A percentile compares a stretch with the other conserved stretches of the same genome.
These are phyloP conservation scores for Pyrenochaeta sp. DNA, from an alignment of 2,329 filamentous ascomycete genomes.

Conservation along the genomic window DNA sequence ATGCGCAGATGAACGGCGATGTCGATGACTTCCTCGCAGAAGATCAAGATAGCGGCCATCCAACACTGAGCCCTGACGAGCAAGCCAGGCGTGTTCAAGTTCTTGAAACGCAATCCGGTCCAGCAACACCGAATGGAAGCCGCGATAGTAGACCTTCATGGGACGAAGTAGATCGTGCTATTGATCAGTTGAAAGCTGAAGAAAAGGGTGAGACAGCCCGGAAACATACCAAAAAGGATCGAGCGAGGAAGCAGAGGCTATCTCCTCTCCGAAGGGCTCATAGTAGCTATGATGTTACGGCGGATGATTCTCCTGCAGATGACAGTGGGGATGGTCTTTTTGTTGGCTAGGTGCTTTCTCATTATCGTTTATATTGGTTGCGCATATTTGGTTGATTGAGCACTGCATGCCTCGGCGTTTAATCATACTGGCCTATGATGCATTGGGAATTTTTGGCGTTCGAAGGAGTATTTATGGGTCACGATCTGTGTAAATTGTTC, in stretches of 20 bases:
- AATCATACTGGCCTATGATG: not conserved
- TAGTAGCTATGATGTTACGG: constrained; percentile 35
- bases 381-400: not conserved
- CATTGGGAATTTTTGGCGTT: not conserved
- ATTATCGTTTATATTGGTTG: not conserved
- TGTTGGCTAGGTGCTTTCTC: constrained; percentile 1
- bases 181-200: constrained; percentile 43
- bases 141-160: constrained; percentile 48
- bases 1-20: constrained; percentile 17
- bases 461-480: not conserved
- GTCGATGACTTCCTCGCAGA: constrained; percentile 8
- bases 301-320: constrained; percentile 17
- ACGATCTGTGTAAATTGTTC: not conserved
- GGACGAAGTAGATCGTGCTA: constrained; percentile 48
- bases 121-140: constrained; percentile 54
- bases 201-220: constrained; percentile 23
- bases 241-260: constrained; percentile 30
- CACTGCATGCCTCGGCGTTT: constrained; percentile 1
- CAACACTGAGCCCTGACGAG: constrained; percentile 26
- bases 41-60: not conserved
- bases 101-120: constrained; percentile 53
- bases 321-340: constrained; percentile 17
- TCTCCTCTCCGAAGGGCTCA: constrained; percentile 42
- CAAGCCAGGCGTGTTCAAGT: constrained; percentile 40
- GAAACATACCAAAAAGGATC: constrained; percentile 13